phyloP scores from a whole-genome alignment of 306 rosid genomes.

The Vachellia collinsii region DNA sequence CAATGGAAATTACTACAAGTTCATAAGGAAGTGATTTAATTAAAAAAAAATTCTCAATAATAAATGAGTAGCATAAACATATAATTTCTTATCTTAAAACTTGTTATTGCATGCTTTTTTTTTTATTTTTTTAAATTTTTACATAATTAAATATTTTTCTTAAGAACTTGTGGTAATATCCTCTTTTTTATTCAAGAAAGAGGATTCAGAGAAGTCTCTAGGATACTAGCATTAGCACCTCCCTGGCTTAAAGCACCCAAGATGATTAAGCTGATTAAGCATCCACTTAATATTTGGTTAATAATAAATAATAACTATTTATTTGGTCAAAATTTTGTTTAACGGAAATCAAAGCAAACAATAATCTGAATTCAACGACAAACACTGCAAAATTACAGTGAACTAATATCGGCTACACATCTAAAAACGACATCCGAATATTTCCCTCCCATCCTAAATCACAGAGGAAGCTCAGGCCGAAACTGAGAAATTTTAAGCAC shows the following conservation, averaged over 20 bases:
- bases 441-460: background rate
- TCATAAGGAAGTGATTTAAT: too few relatives aligned
- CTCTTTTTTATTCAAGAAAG: too few relatives aligned
- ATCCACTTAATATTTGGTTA: background rate
- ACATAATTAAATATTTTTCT: too few relatives aligned
- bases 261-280: background rate
- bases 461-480: constrained; percentile 17
- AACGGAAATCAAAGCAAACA: background rate
- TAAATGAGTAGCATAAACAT: too few relatives aligned
- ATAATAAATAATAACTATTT: background rate
- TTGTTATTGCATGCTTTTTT: too few relatives aligned
- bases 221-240: background rate
- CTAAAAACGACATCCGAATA: background rate
- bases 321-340: background rate
- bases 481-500: background rate
- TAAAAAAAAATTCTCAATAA: too few relatives aligned
- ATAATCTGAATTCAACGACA: background rate
- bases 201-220: background rate
- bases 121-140: too few relatives aligned
- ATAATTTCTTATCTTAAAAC: too few relatives aligned
- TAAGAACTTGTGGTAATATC: too few relatives aligned
- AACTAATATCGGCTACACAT: background rate
- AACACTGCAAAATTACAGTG: background rate
- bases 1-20: too few relatives aligned
- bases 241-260: background rate